Percentiles rank a stretch among this genome's conserved stretches.
Evolutionary conservation across 2,329 filamentous ascomycete species (phyloP).

Genomic region (Macroventuria anomochaeta): DNA sequence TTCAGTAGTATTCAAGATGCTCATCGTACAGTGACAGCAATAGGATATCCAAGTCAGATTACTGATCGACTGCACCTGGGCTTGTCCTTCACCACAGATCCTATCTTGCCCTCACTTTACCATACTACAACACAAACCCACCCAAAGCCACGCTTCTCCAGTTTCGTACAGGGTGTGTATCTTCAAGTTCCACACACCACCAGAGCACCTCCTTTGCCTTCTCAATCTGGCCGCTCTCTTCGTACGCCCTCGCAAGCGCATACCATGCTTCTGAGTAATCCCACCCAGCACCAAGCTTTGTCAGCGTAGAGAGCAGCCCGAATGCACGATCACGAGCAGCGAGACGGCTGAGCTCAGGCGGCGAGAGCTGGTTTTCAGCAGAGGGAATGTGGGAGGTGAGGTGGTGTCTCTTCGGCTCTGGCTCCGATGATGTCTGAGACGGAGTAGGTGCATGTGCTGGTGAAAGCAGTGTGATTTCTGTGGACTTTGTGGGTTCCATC

Average conservation of each 20-base stretch:
- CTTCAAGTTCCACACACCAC: conserved; percentile 97
- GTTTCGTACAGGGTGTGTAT: conserved; percentile 76
- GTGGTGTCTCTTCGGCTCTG: conserved; percentile 46
- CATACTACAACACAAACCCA: conserved; percentile 38
- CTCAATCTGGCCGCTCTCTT: conserved; percentile 81
- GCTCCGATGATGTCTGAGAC: not conserved
- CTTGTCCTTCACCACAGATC: not conserved
- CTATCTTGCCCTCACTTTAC: not conserved
- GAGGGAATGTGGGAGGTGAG: conserved; percentile 59
- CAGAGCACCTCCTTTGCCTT: conserved; percentile 92
- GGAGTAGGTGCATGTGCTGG: conserved; percentile 12
- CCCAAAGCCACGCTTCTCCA: conserved; percentile 71
- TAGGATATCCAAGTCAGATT: not conserved
- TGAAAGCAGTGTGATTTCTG: conserved; percentile 21
- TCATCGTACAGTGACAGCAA: not conserved
- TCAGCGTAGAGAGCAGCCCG: conserved; percentile 79
- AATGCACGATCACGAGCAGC: conserved; percentile 89
- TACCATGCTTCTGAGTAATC: conserved; percentile 95
- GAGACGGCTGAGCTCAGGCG: conserved; percentile 80
- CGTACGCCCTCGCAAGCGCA: conserved; percentile 82
- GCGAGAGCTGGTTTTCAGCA: conserved; percentile 54
- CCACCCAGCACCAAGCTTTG: conserved; percentile 86
- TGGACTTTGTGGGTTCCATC: conserved; percentile 61
- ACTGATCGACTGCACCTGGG: not conserved
- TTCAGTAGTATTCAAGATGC: too few relatives aligned